Conservation (phyloP, 768 basidiomycete species). For the Hypsizygus marmoreus region DNA sequence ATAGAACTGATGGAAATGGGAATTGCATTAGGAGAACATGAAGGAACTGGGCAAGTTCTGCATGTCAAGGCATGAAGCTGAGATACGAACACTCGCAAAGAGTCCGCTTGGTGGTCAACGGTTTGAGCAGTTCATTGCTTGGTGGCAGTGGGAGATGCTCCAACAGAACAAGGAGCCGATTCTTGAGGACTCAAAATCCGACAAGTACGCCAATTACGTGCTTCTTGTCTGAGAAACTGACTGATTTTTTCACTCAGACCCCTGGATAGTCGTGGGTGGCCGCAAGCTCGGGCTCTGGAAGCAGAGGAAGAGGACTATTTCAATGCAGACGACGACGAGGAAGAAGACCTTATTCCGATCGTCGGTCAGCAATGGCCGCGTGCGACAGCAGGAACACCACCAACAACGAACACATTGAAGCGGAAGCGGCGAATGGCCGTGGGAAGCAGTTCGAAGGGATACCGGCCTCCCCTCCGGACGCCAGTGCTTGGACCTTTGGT, state of each 20-base stretch:
- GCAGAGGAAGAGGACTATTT: slow-evolving; percentile 93
- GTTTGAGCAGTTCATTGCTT: slow-evolving; percentile 65
- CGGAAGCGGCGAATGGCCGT: slow-evolving; percentile 57
- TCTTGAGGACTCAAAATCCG: slow-evolving; percentile 49
- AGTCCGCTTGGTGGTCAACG: slow-evolving; percentile 63
- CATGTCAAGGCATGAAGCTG: slow-evolving; percentile 73
- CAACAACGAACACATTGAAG: slow-evolving; percentile 47
- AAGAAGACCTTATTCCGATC: slow-evolving; percentile 50
- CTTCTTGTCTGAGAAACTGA: slow-evolving; percentile 11
- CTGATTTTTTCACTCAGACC: slow-evolving; percentile 32
- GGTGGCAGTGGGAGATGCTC: slow-evolving; percentile 77
- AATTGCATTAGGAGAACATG: slow-evolving; percentile 87
- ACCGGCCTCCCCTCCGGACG: slow-evolving; percentile 51
- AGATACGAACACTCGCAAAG: slow-evolving; percentile 64
- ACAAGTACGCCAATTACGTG: slow-evolving; percentile 43
- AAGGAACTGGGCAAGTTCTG: slow-evolving; percentile 83
- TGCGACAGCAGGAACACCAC: slow-evolving; percentile 30
- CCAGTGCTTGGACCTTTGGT: slow-evolving; percentile 63
- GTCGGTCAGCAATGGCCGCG: slow-evolving; percentile 41
- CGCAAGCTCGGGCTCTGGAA: slow-evolving; percentile 56
- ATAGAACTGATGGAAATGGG: too few relatives aligned
- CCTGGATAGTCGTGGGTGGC: slow-evolving; percentile 42
- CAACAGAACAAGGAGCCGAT: slow-evolving; percentile 72
- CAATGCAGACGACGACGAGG: slow-evolving; percentile 84
- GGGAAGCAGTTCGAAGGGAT: slow-evolving; percentile 43